Evolutionary conservation across 2,329 filamentous ascomycete species (phyloP).

Genomic region (Pseudocercospora macadamiae): DNA sequence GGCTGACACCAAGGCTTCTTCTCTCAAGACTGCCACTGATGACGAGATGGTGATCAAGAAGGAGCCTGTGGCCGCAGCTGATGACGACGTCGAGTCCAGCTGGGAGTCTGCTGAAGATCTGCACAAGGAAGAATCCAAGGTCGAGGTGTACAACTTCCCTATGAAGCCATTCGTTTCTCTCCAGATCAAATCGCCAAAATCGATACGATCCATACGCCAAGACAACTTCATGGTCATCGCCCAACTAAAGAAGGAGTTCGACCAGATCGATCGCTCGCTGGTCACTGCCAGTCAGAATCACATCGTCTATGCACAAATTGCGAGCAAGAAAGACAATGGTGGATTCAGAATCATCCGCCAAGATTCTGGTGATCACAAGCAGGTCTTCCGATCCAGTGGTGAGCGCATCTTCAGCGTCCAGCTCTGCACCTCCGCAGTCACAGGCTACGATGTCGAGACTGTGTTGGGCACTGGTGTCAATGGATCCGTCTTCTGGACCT

Average conservation of each 20-base stretch:
- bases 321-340: slow-evolving; percentile 67
- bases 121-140: slow-evolving; percentile 70
- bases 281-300: slow-evolving; percentile 87
- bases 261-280: slow-evolving; percentile 92
- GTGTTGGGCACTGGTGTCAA: slow-evolving; percentile 93
- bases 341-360: slow-evolving; percentile 93
- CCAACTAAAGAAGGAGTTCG: slow-evolving; percentile 93
- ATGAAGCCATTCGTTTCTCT: slow-evolving; percentile 97
- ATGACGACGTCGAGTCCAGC: slow-evolving; percentile 65
- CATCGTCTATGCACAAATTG: slow-evolving; percentile 88
- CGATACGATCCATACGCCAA: slow-evolving; percentile 67
- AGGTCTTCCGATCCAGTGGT: slow-evolving; percentile 86
- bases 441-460: slow-evolving; percentile 68
- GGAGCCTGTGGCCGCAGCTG: slow-evolving; percentile 48
- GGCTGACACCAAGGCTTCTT: slow-evolving; percentile 49
- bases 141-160: slow-evolving; percentile 86
- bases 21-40: slow-evolving; percentile 43
- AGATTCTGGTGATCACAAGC: slow-evolving; percentile 87
- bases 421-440: slow-evolving; percentile 67
- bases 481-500: slow-evolving; percentile 94
- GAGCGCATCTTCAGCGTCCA: slow-evolving; percentile 95
- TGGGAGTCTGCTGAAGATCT: slow-evolving; percentile 86
- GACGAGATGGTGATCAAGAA: slow-evolving; percentile 61
- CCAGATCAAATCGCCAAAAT: slow-evolving; percentile 63
- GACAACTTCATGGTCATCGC: slow-evolving; percentile 90